Evolutionary conservation across 129 eudicot genomes (phyloP), one percentile per base, ranked within the genome.

Genomic region (Rutidosis leptorrhynchoides): DNA sequence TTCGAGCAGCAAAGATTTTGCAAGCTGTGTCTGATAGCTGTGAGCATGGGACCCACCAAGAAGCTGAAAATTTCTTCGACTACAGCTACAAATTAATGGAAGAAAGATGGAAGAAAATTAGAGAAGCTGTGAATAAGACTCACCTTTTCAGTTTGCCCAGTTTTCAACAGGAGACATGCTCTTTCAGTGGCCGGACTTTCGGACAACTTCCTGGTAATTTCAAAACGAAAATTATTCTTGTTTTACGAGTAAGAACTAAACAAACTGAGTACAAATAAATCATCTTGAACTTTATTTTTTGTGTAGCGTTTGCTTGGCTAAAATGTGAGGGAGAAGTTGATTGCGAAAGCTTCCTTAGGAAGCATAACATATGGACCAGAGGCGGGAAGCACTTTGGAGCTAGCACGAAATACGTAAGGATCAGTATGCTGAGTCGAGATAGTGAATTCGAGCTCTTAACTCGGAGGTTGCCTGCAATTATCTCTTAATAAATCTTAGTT

Each of bases 291-390:
- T n/a, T n/a, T n/a, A n/a, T n/a, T n/a, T 42, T n/a, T 46, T 48
- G 57, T 80, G 72, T 48, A 89, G 99, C 99, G 0, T 94, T 94
- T 60, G 99, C 99, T 17, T 94, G 99, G 99, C 74, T 94, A 64
- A 94, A 94, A 72, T 94, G 99, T 37, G 99, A 94, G 71, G 81
- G 78, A 11, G 84, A 81, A 65, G 72, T 70, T 17, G 90, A 94
- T 53, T 94, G 99, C 20, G 97, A 84, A 73, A 55, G 83, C 65
- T 89, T 86, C 27, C 74, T 94, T 0, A 74, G 85, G 6, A 64
- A 56, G 21, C 82, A 86, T 74, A 89, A 82, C 68, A 83, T 94
- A 37, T 35, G 80, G 65, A 83, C 90, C 0, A 78, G 99, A 68
- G 80, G 97, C 0, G 99, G 99, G 66, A 79, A 71, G 69, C 88